Evolutionary conservation across 2,329 filamentous ascomycete species (phyloP).

Genomic region (Aphanoascus verrucosus): DNA sequence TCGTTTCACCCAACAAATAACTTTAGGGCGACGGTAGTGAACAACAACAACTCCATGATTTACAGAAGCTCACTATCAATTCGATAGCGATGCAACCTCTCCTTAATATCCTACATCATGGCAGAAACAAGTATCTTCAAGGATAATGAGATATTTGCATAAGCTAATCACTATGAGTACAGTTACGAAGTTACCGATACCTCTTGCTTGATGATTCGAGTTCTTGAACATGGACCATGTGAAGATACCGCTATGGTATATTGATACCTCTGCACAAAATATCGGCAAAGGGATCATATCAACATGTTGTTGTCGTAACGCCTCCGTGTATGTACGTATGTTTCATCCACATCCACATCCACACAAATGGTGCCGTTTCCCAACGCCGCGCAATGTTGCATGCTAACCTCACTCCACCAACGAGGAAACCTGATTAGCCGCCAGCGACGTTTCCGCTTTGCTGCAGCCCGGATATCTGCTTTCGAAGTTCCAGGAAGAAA

Average conservation of each 20-base stretch:
- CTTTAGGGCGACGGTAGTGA: too few relatives aligned
- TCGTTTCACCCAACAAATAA: too few relatives aligned
- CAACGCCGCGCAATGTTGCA: background rate
- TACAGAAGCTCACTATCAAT: too few relatives aligned
- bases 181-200: too few relatives aligned
- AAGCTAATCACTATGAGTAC: too few relatives aligned
- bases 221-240: background rate
- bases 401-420: background rate
- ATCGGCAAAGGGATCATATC: background rate
- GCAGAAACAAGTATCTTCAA: too few relatives aligned
- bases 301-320: background rate
- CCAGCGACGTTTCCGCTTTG: slow-evolving; percentile 28
- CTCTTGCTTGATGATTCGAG: background rate
- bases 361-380: background rate
- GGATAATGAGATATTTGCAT: too few relatives aligned
- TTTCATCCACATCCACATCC: background rate
- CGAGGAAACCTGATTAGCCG: slow-evolving; percentile 19
- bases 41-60: too few relatives aligned
- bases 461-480: slow-evolving; percentile 35
- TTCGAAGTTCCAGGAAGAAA: slow-evolving; percentile 41
- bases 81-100: too few relatives aligned
- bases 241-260: background rate
- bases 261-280: background rate
- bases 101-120: too few relatives aligned
- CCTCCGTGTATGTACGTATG: background rate